phyloP scores from a whole-genome alignment of 2,329 filamentous ascomycete genomes.

The Xylariomycetidae sp. region DNA sequence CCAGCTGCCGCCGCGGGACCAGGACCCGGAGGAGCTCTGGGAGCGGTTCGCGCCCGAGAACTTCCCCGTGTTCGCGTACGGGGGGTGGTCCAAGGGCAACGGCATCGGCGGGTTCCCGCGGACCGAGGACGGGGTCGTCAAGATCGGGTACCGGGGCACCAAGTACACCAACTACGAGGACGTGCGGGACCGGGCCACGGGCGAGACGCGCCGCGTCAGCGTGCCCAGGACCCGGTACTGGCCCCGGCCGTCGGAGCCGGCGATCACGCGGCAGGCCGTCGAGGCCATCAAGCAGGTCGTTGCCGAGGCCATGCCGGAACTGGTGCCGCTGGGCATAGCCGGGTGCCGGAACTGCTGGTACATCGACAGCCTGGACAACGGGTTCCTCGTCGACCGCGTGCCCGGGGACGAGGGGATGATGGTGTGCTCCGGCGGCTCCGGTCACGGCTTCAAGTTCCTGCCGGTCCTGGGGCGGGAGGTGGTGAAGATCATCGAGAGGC shows the following conservation, averaged over 20 bases:
- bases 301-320: slow-evolving; percentile 29
- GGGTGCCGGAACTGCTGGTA: slow-evolving; percentile 30
- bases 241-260: slow-evolving; percentile 13
- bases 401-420: slow-evolving; percentile 38
- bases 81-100: slow-evolving; percentile 33
- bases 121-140: slow-evolving; percentile 37
- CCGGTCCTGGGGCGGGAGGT: slow-evolving; percentile 27
- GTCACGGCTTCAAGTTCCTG: slow-evolving; percentile 32
- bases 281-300: slow-evolving; percentile 17
- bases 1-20: slow-evolving; percentile 31
- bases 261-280: slow-evolving; percentile 16
- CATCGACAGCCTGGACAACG: slow-evolving; percentile 26
- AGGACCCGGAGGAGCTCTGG: slow-evolving; percentile 28
- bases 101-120: slow-evolving; percentile 45
- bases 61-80: slow-evolving; percentile 42
- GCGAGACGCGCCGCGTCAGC: slow-evolving; percentile 12
- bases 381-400: slow-evolving; percentile 38
- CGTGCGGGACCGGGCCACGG: slow-evolving; percentile 8
- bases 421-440: slow-evolving; percentile 56
- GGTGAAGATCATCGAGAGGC: slow-evolving; percentile 23
- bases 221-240: slow-evolving; percentile 18
- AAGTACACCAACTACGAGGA: slow-evolving; percentile 34
- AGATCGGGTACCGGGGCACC: slow-evolving; percentile 45
- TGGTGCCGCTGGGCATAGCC: slow-evolving; percentile 31
- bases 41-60: slow-evolving; percentile 34